A percentile compares a stretch with the other conserved stretches of the same genome.
phyloP scores from a whole-genome alignment of 768 basidiomycete genomes.

The Tricholoma flavovirens region DNA sequence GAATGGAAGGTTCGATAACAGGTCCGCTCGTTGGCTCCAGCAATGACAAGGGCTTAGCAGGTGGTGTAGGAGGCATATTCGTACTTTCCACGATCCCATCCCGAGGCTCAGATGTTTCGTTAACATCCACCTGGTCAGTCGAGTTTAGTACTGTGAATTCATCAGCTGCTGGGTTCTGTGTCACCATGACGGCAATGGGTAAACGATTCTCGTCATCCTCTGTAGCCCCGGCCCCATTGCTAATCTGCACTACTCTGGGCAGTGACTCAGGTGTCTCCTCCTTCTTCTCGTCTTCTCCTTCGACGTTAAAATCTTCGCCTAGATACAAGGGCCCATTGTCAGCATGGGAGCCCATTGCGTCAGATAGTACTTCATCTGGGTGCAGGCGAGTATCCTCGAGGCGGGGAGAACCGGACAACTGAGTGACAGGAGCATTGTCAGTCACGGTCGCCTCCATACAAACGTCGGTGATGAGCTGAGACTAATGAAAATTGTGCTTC shows the following conservation, averaged over 20 bases:
- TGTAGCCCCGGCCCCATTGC: neutral
- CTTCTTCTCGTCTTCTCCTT: neutral
- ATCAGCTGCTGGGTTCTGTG: neutral
- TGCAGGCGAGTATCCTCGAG: neutral
- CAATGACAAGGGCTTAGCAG: conserved; percentile 6
- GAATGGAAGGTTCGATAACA: neutral
- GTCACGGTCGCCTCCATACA: conserved; percentile 16
- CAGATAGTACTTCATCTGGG: conserved; percentile 1
- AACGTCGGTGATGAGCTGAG: neutral
- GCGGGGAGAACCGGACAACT: conserved; percentile 20
- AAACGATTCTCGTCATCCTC: conserved; percentile 1
- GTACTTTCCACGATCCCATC: neutral
- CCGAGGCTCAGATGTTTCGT: neutral
- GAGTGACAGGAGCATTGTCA: conserved; percentile 17
- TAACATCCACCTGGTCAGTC: neutral
- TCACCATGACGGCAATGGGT: neutral
- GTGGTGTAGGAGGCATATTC: conserved; percentile 10
- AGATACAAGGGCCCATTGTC: neutral
- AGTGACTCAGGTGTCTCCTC: neutral
- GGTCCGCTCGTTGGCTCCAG: neutral
- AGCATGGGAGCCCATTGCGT: conserved; percentile 2
- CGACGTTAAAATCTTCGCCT: neutral
- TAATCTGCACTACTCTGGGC: neutral
- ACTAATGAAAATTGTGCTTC: conserved; percentile 6
- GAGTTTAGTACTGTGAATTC: neutral